Evolutionary conservation across 2,329 filamentous ascomycete genomes (phyloP).

Genomic region (Lachnellula cervina): DNA sequence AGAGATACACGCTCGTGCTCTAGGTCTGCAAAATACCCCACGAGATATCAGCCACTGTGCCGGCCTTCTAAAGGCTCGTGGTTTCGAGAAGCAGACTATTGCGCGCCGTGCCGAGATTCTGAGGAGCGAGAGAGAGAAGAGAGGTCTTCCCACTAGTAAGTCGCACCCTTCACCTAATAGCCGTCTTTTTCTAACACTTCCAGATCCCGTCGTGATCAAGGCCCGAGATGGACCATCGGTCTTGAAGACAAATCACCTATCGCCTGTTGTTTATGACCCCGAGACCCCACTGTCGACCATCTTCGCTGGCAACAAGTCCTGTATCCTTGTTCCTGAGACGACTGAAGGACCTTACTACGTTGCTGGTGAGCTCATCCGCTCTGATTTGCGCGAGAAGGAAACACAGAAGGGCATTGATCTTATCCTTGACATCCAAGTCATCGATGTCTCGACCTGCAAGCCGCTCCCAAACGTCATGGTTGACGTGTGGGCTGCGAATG

Average conservation of each 20-base stretch:
- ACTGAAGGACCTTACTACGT: constrained; percentile 43
- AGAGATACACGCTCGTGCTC: not conserved
- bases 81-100: constrained; percentile 24
- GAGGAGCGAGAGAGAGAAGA: constrained; percentile 4
- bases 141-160: constrained; percentile 7
- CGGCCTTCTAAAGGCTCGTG: constrained; percentile 32
- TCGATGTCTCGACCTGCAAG: constrained; percentile 37
- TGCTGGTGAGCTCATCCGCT: constrained; percentile 34
- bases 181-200: not conserved
- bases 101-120: constrained; percentile 9
- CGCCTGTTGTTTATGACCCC: constrained; percentile 27
- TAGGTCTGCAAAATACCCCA: not conserved
- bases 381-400: constrained; percentile 33
- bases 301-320: constrained; percentile 41
- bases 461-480: constrained; percentile 33
- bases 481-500: constrained; percentile 39
- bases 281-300: constrained; percentile 34
- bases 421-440: constrained; percentile 35
- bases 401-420: constrained; percentile 30
- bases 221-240: constrained; percentile 16
- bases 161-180: not conserved
- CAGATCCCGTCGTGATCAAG: constrained; percentile 2
- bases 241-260: constrained; percentile 15
- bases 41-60: constrained; percentile 7
- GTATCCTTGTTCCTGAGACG: constrained; percentile 48